These are phyloP conservation scores for Cytospora chrysosperma DNA, from an alignment of 2,329 filamentous ascomycete species.

Conservation along the genomic window DNA sequence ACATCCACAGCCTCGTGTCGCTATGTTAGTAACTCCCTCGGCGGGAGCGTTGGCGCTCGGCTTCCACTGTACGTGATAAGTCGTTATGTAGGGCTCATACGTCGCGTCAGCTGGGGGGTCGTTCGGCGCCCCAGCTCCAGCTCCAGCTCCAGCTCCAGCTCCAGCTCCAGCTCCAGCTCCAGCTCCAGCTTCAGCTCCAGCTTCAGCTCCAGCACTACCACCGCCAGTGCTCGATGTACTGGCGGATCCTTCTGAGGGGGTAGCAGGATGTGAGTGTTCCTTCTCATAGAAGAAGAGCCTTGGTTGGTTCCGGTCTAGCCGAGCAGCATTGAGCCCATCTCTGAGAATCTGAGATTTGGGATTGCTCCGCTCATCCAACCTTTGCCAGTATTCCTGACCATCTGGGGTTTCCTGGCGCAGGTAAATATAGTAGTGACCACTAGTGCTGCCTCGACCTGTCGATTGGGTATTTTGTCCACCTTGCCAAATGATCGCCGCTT, in stretches of 20 bases:
- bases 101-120: neutral
- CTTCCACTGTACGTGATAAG: neutral
- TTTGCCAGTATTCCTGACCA: no score
- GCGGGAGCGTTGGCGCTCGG: neutral
- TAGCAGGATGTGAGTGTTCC: neutral
- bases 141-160: no score
- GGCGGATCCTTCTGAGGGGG: neutral
- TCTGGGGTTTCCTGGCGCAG: neutral
- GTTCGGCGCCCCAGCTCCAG: no score
- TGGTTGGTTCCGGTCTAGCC: neutral
- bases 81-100: neutral
- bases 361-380: no score
- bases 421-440: neutral
- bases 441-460: neutral
- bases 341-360: no score
- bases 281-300: neutral
- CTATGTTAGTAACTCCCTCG: neutral
- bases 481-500: neutral
- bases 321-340: neutral
- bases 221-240: neutral
- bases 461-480: rapidly evolving
- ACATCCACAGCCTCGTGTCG: neutral
- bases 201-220: no score
- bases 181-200: no score
- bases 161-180: no score